Conservation (phyloP, 805 yeast species). For the Saccharomycopsis vini region DNA sequence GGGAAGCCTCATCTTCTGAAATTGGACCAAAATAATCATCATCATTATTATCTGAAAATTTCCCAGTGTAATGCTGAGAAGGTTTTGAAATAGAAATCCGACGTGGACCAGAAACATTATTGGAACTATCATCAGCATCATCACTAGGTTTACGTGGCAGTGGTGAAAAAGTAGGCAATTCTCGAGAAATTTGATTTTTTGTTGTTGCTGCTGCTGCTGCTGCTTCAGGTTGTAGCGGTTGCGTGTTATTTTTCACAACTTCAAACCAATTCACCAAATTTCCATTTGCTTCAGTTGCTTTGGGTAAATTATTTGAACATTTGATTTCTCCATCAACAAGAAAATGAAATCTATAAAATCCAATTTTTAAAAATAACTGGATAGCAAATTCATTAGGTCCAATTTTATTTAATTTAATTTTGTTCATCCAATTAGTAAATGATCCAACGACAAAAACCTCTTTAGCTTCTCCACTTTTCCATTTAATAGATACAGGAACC, state of each 20-base stretch:
- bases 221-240: background rate
- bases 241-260: conserved; percentile 29
- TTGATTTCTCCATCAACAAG: conserved; percentile 90
- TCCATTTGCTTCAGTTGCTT: conserved; percentile 96
- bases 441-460: conserved; percentile 95
- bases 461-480: conserved; percentile 94
- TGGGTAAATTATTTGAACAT: conserved; percentile 79
- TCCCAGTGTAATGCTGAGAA: conserved; percentile 39
- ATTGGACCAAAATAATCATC: conserved; percentile 26
- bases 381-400: conserved; percentile 43
- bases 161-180: too few species aligned
- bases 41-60: conserved; percentile 75
- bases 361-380: conserved; percentile 72
- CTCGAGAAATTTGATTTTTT: background rate
- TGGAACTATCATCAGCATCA: too few species aligned
- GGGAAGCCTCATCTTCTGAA: conserved; percentile 7
- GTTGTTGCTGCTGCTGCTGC: background rate
- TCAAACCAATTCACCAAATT: conserved; percentile 89
- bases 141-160: background rate
- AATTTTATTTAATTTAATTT: conserved; percentile 69
- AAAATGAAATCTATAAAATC: conserved; percentile 87
- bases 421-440: conserved; percentile 95
- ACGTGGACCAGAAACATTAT: too few species aligned
- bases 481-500: conserved; percentile 60
- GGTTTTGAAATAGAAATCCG: conserved; percentile 21